Base-by-base conservation (phyloP, 352 stramenopile species). In the Phytophthora lateralis region DNA sequence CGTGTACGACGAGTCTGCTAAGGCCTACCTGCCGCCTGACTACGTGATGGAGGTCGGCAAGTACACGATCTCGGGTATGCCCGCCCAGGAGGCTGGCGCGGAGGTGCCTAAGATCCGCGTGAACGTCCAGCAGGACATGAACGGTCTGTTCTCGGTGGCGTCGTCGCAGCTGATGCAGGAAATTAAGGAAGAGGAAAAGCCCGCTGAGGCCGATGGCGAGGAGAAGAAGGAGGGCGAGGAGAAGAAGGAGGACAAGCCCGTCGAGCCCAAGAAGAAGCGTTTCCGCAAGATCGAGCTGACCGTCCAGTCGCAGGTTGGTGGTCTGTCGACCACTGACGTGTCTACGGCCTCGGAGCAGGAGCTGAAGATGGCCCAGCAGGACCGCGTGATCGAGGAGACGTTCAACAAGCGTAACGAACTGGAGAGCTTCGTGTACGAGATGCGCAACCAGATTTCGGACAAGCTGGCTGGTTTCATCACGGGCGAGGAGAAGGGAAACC, bases 401-500 rank as follows among this genome's bases (percentile, higher is more conserved):
- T 89, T 96, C 52, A 98, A 99, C 83, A 99, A 98, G 82, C 88
- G 97, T 62, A 99, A 99, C 76, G 97, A 99, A 71, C 85, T 99
- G 27, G 98, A 99, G 75, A 98, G 90, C 39, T 99, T 99, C 75
- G 97, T 99, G 70, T 99, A 99, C 81, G 90, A 97, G 71, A 99
- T 99, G 96, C 93, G 98, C 50, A 98, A 99, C 85, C 97, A 98
- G 60, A 72, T 98, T 55, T 76, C 76, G 62, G 88, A 93, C 60
- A 80, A 82, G 55, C 82, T 97, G 29, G 71, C 82, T 20, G 75
- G 78, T 20, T 98, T 96, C 71, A 91, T 94, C 52, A 96, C 95
- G 20, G 67, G 90, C n/a, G 74, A 82, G 43, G 97, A 99, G 76
- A 94, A 93, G 70, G 61, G 61, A 39, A 80, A 72, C 20, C 93